Conservation (phyloP, 768 basidiomycete genomes). For the Panellus pusillus region DNA sequence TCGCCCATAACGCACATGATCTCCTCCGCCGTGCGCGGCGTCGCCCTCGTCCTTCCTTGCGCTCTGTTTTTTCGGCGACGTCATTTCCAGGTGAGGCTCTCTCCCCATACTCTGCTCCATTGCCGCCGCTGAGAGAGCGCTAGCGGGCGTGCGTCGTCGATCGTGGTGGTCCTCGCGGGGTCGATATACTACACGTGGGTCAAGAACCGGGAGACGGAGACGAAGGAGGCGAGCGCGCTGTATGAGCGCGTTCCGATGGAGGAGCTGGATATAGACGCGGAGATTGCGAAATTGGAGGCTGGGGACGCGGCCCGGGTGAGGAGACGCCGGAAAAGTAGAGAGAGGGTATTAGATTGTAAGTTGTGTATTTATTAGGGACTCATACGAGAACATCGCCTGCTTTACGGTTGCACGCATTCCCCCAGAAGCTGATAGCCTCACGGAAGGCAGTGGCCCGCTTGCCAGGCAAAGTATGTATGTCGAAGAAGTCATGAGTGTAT, state of each 20-base stretch:
- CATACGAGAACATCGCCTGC: no score
- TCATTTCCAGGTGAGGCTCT: constrained; percentile 53
- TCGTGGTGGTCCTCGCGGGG: constrained; percentile 58
- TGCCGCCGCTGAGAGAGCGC: no score
- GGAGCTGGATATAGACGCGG: constrained; percentile 33
- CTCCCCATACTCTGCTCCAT: no score
- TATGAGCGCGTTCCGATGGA: constrained; percentile 52
- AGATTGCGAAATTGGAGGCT: constrained; percentile 33
- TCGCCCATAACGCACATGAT: constrained; percentile 97
- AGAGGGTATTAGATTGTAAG: no score
- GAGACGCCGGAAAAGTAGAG: background rate
- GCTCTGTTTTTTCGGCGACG: constrained; percentile 59
- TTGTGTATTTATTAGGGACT: no score
- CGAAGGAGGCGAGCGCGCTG: constrained; percentile 23
- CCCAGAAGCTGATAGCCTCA: no score
- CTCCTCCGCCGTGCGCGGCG: constrained; percentile 92
- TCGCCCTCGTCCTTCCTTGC: constrained; percentile 72
- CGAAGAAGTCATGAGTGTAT: no score
- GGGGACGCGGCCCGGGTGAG: background rate
- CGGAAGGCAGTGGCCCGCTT: no score
- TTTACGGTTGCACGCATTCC: no score
- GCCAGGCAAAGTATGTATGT: no score
- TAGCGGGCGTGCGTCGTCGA: constrained; percentile 63
- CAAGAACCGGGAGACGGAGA: constrained; percentile 52
- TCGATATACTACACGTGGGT: constrained; percentile 70